Conservation (phyloP, 345 rosid genomes). For the Viola odorata region DNA sequence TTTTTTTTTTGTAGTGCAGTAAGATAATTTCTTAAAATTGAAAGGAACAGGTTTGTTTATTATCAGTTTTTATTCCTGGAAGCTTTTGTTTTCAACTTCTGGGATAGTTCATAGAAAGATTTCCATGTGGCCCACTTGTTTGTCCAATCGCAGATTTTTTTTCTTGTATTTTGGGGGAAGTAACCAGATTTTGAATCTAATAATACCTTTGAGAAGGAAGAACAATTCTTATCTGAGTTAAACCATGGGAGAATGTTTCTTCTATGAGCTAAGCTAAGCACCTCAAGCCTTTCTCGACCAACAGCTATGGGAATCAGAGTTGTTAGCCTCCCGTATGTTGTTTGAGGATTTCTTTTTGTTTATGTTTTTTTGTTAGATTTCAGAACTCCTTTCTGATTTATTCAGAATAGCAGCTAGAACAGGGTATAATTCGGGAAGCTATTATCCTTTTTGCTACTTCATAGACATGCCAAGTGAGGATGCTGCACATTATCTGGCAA, state of each 20-base stretch:
- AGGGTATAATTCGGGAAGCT: not conserved
- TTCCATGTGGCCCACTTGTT: not conserved
- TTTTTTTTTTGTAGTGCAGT: too few relatives aligned
- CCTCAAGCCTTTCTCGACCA: not conserved
- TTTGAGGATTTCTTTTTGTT: not conserved
- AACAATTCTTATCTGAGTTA: not conserved
- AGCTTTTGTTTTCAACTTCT: too few relatives aligned
- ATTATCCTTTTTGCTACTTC: not conserved
- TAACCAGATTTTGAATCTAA: not conserved
- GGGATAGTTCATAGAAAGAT: not conserved
- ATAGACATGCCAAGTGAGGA: not conserved
- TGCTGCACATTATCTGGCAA: not conserved
- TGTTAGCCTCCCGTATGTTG: not conserved
- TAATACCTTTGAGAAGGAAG: not conserved
- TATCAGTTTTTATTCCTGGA: too few relatives aligned
- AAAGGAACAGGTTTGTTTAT: too few relatives aligned
- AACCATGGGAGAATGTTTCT: too few relatives aligned
- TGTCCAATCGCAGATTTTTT: not conserved
- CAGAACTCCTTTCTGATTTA: not conserved
- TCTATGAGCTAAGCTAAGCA: not conserved
- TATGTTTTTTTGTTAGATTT: not conserved
- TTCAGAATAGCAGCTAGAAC: slow-evolving; percentile 3
- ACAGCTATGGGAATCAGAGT: not conserved
- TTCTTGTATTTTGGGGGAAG: not conserved
- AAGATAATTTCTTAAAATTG: too few relatives aligned